phyloP scores from a whole-genome alignment of 208 protist genomes.

The Tetramitus jugosus region DNA sequence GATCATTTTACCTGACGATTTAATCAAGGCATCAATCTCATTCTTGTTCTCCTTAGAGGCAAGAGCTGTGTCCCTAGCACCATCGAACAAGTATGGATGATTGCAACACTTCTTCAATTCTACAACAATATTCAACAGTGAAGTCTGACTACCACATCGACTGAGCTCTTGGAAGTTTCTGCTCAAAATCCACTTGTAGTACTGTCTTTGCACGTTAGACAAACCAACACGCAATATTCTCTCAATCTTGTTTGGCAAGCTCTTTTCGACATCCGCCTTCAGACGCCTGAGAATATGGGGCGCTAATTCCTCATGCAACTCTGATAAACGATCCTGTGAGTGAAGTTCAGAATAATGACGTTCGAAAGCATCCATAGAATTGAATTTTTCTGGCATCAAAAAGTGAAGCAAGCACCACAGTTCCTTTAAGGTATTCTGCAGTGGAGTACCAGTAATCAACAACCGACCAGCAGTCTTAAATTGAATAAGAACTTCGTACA shows the following conservation, averaged over 20 bases:
- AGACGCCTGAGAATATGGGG: slow-evolving; percentile 53
- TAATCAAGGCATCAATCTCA: slow-evolving; percentile 38
- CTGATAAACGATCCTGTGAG: neutral
- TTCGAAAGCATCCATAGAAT: slow-evolving; percentile 29
- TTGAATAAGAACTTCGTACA: slow-evolving; percentile 44
- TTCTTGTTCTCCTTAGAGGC: neutral
- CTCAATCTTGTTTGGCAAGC: slow-evolving; percentile 48
- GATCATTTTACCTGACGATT: slow-evolving; percentile 65
- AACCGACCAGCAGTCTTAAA: slow-evolving; percentile 49
- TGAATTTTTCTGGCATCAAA: slow-evolving; percentile 60
- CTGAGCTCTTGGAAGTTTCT: slow-evolving; percentile 53
- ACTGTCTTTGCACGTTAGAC: slow-evolving; percentile 53
- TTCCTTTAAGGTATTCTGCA: slow-evolving; percentile 60
- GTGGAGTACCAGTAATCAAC: slow-evolving; percentile 64
- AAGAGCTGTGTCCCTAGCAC: neutral
- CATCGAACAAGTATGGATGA: slow-evolving; percentile 68
- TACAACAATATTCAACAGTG: slow-evolving; percentile 63
- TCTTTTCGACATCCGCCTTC: slow-evolving; percentile 63
- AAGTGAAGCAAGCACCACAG: slow-evolving; percentile 72
- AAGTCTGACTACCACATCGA: slow-evolving; percentile 20
- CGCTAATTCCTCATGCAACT: slow-evolving; percentile 33
- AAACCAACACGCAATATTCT: slow-evolving; percentile 43
- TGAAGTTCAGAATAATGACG: neutral
- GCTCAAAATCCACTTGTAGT: slow-evolving; percentile 57
- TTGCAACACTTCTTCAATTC: slow-evolving; percentile 83